Conservation (phyloP, 805 yeast genomes). For the Alloascoidea africana region DNA sequence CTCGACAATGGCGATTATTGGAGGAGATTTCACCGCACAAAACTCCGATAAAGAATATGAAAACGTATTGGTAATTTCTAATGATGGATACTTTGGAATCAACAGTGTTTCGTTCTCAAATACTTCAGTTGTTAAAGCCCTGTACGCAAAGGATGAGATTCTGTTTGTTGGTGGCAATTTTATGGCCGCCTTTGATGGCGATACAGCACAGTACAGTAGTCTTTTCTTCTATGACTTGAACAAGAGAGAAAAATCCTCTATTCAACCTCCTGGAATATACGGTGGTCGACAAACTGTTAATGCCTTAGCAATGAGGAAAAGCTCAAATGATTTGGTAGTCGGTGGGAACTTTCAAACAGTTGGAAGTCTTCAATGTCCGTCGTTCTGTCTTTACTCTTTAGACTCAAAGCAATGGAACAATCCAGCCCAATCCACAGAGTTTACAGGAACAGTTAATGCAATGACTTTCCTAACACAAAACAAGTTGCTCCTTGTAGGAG, state of each 20-base stretch:
- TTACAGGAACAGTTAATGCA: conserved; percentile 38
- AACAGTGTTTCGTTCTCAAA: conserved; percentile 6
- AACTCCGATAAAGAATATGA: conserved; percentile 14
- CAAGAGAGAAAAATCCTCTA: conserved; percentile 22
- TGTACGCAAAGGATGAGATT: conserved; percentile 10
- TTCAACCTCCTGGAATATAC: conserved; percentile 34
- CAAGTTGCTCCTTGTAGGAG: conserved; percentile 33
- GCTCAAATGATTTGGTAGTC: conserved; percentile 33
- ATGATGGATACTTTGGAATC: conserved; percentile 12
- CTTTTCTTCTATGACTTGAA: conserved; percentile 37
- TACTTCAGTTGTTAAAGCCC: conserved; percentile 11
- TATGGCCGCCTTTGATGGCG: conserved; percentile 9
- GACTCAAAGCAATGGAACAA: conserved; percentile 38
- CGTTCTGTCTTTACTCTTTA: conserved; percentile 53
- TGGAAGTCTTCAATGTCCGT: conserved; percentile 39
- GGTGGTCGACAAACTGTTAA: conserved; percentile 23
- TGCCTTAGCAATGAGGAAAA: conserved; percentile 23
- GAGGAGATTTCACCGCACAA: conserved; percentile 37
- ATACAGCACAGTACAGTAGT: conserved; percentile 20
- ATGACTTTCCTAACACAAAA: conserved; percentile 31
- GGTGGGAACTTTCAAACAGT: conserved; percentile 61
- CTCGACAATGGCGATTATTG: conserved; percentile 33
- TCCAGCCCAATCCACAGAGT: conserved; percentile 12
- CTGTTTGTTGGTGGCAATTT: conserved; percentile 19
- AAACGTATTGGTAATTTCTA: conserved; percentile 13